These are phyloP conservation scores for Clausena lansium DNA, from an alignment of 345 rosid genomes.

Conservation along the genomic window DNA sequence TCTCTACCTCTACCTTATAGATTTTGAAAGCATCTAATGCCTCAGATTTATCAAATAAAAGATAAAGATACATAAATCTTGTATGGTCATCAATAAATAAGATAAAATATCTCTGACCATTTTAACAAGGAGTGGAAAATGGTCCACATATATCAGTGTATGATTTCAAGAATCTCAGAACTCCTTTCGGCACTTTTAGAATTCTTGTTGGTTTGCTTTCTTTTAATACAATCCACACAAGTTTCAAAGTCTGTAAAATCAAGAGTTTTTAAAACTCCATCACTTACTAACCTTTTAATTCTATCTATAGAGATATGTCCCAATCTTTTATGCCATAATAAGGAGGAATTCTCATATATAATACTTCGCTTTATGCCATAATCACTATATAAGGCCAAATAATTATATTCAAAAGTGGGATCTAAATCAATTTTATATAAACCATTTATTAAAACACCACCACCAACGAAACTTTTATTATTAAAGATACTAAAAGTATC, in stretches of 20 bases:
- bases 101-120: too few relatives aligned
- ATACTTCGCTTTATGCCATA: not conserved
- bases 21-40: too few relatives aligned
- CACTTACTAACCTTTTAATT: not conserved
- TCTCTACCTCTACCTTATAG: too few relatives aligned
- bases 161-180: too few relatives aligned
- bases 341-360: not conserved
- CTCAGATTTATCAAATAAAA: too few relatives aligned
- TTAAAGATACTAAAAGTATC: not conserved
- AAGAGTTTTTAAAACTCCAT: not conserved
- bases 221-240: not conserved
- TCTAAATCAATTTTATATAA: not conserved
- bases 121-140: too few relatives aligned
- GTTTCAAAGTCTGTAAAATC: not conserved
- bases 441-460: not conserved
- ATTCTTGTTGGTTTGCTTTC: too few relatives aligned
- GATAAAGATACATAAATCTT: too few relatives aligned
- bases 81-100: too few relatives aligned
- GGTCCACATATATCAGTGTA: too few relatives aligned
- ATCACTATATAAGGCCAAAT: too few relatives aligned
- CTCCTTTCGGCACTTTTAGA: too few relatives aligned
- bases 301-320: slow-evolving; percentile 5
- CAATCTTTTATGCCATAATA: not conserved
- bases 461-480: not conserved
- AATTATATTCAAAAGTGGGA: not conserved